These are phyloP conservation scores for Botryotinia globosa DNA, from an alignment of 2,329 filamentous ascomycete species.

Conservation along the genomic window DNA sequence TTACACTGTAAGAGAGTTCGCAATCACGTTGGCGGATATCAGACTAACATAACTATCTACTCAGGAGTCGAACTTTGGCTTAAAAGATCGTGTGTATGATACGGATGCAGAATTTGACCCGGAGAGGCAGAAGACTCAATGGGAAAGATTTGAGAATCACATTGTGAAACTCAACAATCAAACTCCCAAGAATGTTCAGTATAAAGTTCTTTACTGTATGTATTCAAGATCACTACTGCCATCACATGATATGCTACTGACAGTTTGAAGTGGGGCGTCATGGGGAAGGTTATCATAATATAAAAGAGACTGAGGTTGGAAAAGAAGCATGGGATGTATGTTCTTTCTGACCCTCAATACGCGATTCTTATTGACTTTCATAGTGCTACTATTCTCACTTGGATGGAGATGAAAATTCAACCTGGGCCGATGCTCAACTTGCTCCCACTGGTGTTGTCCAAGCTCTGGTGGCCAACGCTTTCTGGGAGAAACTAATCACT, in stretches of 20 bases:
- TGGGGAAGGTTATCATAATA: conserved; percentile 64
- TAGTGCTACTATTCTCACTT: conserved; percentile 64
- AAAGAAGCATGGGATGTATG: conserved; percentile 67
- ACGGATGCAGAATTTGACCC: conserved; percentile 48
- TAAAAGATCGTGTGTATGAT: conserved; percentile 58
- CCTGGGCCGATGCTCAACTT: conserved; percentile 63
- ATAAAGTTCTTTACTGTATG: conserved; percentile 60
- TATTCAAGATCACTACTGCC: not conserved
- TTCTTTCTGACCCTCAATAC: conserved; percentile 17
- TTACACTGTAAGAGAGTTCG: conserved; percentile 60
- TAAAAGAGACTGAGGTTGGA: conserved; percentile 63
- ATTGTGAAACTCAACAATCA: conserved; percentile 53
- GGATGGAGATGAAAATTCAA: conserved; percentile 59
- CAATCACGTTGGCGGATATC: conserved; percentile 45
- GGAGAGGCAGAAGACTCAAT: conserved; percentile 50
- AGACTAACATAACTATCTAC: conserved; percentile 2
- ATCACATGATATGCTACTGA: conserved; percentile 23
- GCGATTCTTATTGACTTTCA: not conserved
- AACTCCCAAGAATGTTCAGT: conserved; percentile 47
- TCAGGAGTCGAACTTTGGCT: conserved; percentile 63
- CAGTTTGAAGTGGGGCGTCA: conserved; percentile 56
- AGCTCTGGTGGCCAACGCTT: conserved; percentile 57
- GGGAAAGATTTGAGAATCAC: conserved; percentile 62
- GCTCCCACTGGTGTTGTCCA: conserved; percentile 56
- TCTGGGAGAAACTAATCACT: conserved; percentile 55